Base-by-base conservation (phyloP, 495 filamentous ascomycete species). In the Lasiosphaeriaceae sp. region DNA sequence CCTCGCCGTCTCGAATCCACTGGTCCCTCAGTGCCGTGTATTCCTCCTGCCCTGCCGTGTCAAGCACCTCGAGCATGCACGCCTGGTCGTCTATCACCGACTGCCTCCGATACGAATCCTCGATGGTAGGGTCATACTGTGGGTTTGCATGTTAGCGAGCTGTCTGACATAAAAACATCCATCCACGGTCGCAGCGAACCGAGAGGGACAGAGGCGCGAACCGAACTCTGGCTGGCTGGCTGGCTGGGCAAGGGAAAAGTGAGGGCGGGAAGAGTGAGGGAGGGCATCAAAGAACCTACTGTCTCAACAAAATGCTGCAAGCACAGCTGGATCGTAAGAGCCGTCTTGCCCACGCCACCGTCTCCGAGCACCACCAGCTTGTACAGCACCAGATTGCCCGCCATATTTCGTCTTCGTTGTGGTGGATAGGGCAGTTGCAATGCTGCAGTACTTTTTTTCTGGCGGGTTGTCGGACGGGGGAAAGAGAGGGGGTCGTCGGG, bases 31-130 rank as follows among this genome's bases (percentile, higher is more conserved):
- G 78, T 37, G 95, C 94, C 52, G 92, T 97, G 72, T 98, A 98
- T 75, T 98, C 94, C 75, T 98, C 94, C 74, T 98, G 95, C n/a
- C 94, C 94, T 31, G 94, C 94, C 29, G 95, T 98, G 77, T 98
- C 94, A 57, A 98, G 82, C 37, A 97, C 93, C 75, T 98, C 94
- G 64, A 97, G 83, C 94, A 98, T 97, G 78, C 94, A 97, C 20
- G 94, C 89, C 68, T 95, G 90, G 56, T 86, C 84, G 72, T 98
- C 94, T 70, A 97, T 97, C 59, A 97, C 93, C 54, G 96, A 92
- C 76, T 97, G 95, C 77, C 97, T 97, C 60, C 94, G 86, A 73
- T 98, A 98, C 16, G 93, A 97, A 65, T 98, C 77, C 74, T 98
- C 94, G 66, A 98, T 97, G 9, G 94, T 97, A 23, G 94, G 94